These are phyloP conservation scores for Glonium stellatum DNA, from an alignment of 495 filamentous ascomycete genomes.

Conservation along the genomic window DNA sequence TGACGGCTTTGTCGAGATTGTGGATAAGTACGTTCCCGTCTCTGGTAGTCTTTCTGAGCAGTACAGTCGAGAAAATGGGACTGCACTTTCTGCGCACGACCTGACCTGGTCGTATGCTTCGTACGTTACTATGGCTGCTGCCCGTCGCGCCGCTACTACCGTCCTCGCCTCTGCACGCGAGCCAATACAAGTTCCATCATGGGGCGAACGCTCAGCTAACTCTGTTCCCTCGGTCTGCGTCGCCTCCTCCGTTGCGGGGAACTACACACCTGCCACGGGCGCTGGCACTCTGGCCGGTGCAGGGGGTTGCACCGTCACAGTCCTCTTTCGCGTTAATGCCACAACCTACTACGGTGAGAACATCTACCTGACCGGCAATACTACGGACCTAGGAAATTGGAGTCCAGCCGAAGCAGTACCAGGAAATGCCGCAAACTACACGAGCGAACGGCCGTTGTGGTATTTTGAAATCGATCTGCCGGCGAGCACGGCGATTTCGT, in stretches of 20 bases:
- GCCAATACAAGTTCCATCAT: slow-evolving; percentile 35
- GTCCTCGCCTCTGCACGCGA: slow-evolving; percentile 28
- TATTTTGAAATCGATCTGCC: slow-evolving; percentile 44
- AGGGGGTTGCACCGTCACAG: slow-evolving; percentile 20
- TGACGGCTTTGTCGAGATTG: slow-evolving; percentile 54
- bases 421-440: slow-evolving; percentile 48
- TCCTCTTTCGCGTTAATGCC: slow-evolving; percentile 54
- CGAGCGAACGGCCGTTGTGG: slow-evolving; percentile 50
- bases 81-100: slow-evolving; percentile 48
- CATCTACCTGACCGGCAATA: slow-evolving; percentile 52
- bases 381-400: slow-evolving; percentile 51
- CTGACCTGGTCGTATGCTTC: slow-evolving; percentile 68
- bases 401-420: slow-evolving; percentile 31
- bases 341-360: slow-evolving; percentile 53
- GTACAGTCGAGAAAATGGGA: slow-evolving; percentile 47
- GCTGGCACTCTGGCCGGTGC: slow-evolving; percentile 52
- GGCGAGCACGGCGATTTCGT: slow-evolving; percentile 48
- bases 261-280: slow-evolving; percentile 50
- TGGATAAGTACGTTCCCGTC: slow-evolving; percentile 40
- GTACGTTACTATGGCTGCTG: slow-evolving; percentile 54
- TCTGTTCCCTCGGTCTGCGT: slow-evolving; percentile 51
- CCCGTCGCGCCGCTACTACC: slow-evolving; percentile 38
- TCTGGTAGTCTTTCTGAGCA: slow-evolving; percentile 58
- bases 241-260: slow-evolving; percentile 47
- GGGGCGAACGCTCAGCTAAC: slow-evolving; percentile 45